A percentile compares a stretch with the other conserved stretches of the same genome.
phyloP scores from a whole-genome alignment of 345 rosid species.

The Eutrema japonicum region DNA sequence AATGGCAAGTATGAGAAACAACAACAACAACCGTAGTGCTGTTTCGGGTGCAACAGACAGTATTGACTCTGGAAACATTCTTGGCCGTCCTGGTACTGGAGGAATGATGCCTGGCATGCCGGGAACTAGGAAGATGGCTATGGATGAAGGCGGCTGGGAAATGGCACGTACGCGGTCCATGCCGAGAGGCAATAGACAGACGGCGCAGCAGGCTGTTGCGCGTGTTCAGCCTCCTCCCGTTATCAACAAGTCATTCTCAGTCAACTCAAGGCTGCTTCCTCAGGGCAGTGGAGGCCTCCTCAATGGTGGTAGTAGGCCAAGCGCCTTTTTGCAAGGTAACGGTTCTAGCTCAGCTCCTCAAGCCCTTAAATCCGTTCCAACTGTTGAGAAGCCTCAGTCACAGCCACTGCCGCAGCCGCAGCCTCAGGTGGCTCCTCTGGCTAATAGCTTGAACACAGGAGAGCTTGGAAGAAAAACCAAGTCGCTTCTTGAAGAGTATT shows the following conservation, averaged over 20 bases:
- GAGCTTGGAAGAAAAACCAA: slow-evolving; percentile 57
- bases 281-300: slow-evolving; percentile 69
- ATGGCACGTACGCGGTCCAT: slow-evolving; percentile 58
- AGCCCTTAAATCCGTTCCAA: slow-evolving; percentile 26
- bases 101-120: slow-evolving; percentile 99
- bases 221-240: slow-evolving; percentile 52
- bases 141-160: slow-evolving; percentile 79
- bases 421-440: slow-evolving; percentile 17
- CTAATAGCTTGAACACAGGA: slow-evolving; percentile 34
- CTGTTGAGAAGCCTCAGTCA: slow-evolving; percentile 12
- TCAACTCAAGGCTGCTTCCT: slow-evolving; percentile 66
- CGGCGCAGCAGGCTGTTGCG: slow-evolving; percentile 50
- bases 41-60: slow-evolving; percentile 52
- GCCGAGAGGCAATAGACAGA: slow-evolving; percentile 67
- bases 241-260: slow-evolving; percentile 52
- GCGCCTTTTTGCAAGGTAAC: slow-evolving; percentile 73
- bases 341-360: slow-evolving; percentile 45
- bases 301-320: slow-evolving; percentile 60
- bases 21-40: slow-evolving; percentile 53
- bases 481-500: slow-evolving; percentile 72
- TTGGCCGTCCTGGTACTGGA: slow-evolving; percentile 74
- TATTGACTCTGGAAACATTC: slow-evolving; percentile 52
- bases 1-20: slow-evolving; percentile 56
- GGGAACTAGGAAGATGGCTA: slow-evolving; percentile 71
- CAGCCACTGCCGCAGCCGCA: slow-evolving; percentile 16